Percentiles rank a stretch among this genome's conserved stretches.
phyloP scores from a whole-genome alignment of 2,329 filamentous ascomycete genomes.

The Aspergillus amoenus region DNA sequence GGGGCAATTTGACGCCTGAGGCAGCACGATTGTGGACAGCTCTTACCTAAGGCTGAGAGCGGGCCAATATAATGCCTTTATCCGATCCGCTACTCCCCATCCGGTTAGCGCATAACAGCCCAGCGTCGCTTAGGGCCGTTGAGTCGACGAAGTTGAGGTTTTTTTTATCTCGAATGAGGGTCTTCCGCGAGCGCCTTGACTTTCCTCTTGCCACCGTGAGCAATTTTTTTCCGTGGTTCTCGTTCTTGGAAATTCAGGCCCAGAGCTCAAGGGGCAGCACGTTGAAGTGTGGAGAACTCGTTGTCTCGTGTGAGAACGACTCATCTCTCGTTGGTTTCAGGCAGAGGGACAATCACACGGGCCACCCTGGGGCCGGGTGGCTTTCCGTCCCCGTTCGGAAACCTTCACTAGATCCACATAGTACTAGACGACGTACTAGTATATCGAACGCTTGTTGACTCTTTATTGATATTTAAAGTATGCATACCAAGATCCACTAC shows the following conservation, averaged over 20 bases:
- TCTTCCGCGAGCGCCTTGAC: not conserved
- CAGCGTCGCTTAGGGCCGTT: too few relatives aligned
- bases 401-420: too few relatives aligned
- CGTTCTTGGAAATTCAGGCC: not conserved
- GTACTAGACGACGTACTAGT: too few relatives aligned
- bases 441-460: too few relatives aligned
- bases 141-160: not conserved
- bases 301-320: too few relatives aligned
- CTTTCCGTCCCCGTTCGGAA: too few relatives aligned
- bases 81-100: not conserved
- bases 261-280: not conserved
- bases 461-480: too few relatives aligned
- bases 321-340: too few relatives aligned
- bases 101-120: not conserved
- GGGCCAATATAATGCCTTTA: too few relatives aligned
- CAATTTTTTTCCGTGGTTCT: not conserved
- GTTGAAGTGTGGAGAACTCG: not conserved
- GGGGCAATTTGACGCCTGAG: not conserved
- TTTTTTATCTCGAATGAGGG: not conserved
- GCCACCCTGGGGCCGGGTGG: too few relatives aligned
- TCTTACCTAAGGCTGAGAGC: not conserved
- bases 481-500: too few relatives aligned
- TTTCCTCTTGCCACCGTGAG: not conserved
- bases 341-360: too few relatives aligned
- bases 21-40: not conserved